Base-by-base conservation (phyloP, 202 grass and related monocot genomes). In the Setaria italica region DNA sequence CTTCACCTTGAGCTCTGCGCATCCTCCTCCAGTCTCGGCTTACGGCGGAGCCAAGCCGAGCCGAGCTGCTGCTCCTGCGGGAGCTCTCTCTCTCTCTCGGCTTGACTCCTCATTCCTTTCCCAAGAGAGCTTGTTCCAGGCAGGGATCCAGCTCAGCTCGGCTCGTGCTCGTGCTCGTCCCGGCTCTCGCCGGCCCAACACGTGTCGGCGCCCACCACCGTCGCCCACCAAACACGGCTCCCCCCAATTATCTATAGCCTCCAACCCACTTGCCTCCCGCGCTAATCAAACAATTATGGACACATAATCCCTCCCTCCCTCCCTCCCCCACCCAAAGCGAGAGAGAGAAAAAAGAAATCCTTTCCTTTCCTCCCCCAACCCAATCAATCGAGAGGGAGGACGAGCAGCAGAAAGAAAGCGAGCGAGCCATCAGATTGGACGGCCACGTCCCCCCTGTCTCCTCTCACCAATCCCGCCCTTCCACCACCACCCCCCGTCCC, bases 391-490 rank as follows among this genome's bases (percentile, higher is more conserved):
- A 33, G n/a, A 13, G 4, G 41, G 25, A 13, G n/a, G 42, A 51
- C 7, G 19, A n/a, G 55, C 55, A 58, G 60, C 29, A 60, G 58
- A 63, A 63, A 60, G 58, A 63, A 63, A 33, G 21, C 57, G 60
- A 60, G 39, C 57, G 50, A 11, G 66, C 19, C 37, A 50, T 35
- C 43, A 72, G 50, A 91, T 56, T 69, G 76, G 86, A 67, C 25
- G 20, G 79, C 57, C 78, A 78, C 85, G 86, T 88, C 69, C 69
- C 32, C 30, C 56, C 34, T 43, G 70, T 81, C 77, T 59, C 12
- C 20, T 70, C 80, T 20, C 57, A 78, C 78, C 79, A 50, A 71
- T 85, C 58, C 6, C 74, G 34, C 64, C 6, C 11, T 13, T 32
- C 59, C 59, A 62, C 4, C 69, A 7, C 49, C 33, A 46, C 55